Base-by-base conservation (phyloP, 805 yeast genomes). In the Ogataea nitratoaversa region DNA sequence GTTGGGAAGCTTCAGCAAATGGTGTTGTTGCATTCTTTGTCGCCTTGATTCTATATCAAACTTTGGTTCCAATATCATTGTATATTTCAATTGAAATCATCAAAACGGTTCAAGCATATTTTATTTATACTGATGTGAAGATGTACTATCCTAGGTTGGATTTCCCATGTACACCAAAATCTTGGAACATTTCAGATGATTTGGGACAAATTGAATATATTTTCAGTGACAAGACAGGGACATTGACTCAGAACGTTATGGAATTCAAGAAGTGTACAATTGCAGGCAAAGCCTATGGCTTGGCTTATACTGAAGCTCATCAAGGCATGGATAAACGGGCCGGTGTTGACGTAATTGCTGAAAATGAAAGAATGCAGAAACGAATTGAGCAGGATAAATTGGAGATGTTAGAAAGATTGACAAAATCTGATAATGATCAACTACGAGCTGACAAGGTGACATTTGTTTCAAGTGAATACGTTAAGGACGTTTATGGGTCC, bases 121-220 rank as follows among this genome's bases (percentile, higher is more conserved):
- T 84, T 64, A 85, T 84, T 47, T 82, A 74, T 58, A 72, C 83
- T 2, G 95, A 84, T 58, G 64, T 71, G 20, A 70, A 74, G 43
- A 79, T 84, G 82, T 85, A 84, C 55, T 81, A 84, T 52, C 79
- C 72, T 38, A 71, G 62, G 40, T 63, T 82, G 34, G 89, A 85
- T 60, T 82, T 76, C 54, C 89, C 91, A 0, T 83, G 91, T 59
- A 72, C 79, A 1, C 91, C 95, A 2, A 83, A 84, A 52, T 75
- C 90, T 1, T 84, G 95, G 95, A 79, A 79, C 46, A 81, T 84
- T 33, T 81, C 89, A 5, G 95, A 84, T 62, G 95, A 84, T 59
- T 69, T 84, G 47, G 95, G 95, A 16, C 95, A 84, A 58, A 80
- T 84, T 44, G 93, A 84, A 59, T 84, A 82, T 56, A 74, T 84